Evolutionary conservation across 495 filamentous ascomycete species (phyloP).

Genomic region (Tetracladium setigerum): DNA sequence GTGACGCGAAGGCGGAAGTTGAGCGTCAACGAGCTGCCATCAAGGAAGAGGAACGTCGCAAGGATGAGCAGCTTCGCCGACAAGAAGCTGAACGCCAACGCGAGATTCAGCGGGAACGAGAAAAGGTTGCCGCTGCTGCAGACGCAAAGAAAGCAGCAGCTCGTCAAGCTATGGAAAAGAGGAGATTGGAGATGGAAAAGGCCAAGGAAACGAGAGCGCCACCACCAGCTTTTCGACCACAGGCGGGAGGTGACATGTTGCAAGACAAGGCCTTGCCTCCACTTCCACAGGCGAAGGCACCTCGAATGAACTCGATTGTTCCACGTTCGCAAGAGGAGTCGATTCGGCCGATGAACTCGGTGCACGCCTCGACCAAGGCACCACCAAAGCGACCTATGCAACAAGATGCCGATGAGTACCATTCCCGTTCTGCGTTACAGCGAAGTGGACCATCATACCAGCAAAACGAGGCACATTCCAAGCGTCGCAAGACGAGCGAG

Average conservation of each 20-base stretch:
- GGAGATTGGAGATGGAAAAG: conserved; percentile 57
- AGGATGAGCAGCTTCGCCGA: conserved; percentile 39
- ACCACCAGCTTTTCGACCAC: conserved; percentile 40
- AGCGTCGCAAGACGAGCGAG: conserved; percentile 50
- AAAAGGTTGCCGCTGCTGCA: conserved; percentile 22
- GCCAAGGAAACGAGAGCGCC: conserved; percentile 47
- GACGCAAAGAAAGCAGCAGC: conserved; percentile 61
- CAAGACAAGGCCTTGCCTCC: conserved; percentile 21
- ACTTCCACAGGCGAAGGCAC: conserved; percentile 19
- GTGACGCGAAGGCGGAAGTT: conserved; percentile 66
- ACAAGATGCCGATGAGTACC: conserved; percentile 41
- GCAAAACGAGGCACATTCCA: conserved; percentile 39
- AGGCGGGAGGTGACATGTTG: conserved; percentile 32
- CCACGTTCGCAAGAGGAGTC: conserved; percentile 32
- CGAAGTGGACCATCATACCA: conserved; percentile 40
- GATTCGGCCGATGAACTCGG: conserved; percentile 34
- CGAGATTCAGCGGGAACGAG: conserved; percentile 36
- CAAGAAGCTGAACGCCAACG: conserved; percentile 43
- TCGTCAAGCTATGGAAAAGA: conserved; percentile 60
- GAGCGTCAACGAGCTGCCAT: conserved; percentile 65
- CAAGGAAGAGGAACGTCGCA: conserved; percentile 47
- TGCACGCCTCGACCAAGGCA: conserved; percentile 33
- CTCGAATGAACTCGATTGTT: conserved; percentile 31
- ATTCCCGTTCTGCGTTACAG: conserved; percentile 24
- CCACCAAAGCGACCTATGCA: conserved; percentile 40